Base-by-base conservation (phyloP, 169 alveolate species). In the Perkinsus marinus region DNA sequence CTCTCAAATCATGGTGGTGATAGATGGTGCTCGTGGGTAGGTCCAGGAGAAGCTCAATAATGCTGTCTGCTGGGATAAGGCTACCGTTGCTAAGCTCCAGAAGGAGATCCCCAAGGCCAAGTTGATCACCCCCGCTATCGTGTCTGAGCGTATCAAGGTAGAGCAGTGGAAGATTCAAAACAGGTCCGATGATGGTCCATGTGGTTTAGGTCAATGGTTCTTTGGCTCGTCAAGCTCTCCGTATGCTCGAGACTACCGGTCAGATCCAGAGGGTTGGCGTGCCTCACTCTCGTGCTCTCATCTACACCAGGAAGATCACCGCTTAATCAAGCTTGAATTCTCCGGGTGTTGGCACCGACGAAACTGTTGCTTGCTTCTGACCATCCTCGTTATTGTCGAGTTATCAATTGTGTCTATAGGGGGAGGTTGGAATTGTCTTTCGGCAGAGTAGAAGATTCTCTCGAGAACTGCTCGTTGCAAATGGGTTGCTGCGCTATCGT, bases 11-110 rank as follows among this genome's bases (percentile, higher is more conserved):
- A 3, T 41, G 79, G 3, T 57, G 0, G 79, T 19, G 0, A 19
- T 57, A 97, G 97, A 95, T 97, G 99, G 99, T 96, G 96, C 39
- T 96, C 97, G 93, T 96, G 96, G 26, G 97, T 96, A 94, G 95
- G 95, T 41, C 97, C 79, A 97, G 97, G 99, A 98, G 93, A 98
- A 98, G 98, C 94, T 98, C 90, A 97, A 97, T 96, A 97, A 97
- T 94, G 96, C 99, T 41, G 99, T 98, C 91, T 95, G 96, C 95
- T 96, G 97, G 94, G 99, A 98, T 93, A 96, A 97, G 96, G 97
- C 97, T 37, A 94, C 97, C 68, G 95, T 95, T 92, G 98, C 98
- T 68, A 97, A 96, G 95, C 92, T 97, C 92, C 57, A 96, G 92
- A 93, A 95, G 89, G 99, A 98, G 39, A 97, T 97, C 43, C 99